Evolutionary conservation across 2,329 filamentous ascomycete species (phyloP), one percentile per base, ranked within the genome.

Genomic region (Fusarium tupiense): DNA sequence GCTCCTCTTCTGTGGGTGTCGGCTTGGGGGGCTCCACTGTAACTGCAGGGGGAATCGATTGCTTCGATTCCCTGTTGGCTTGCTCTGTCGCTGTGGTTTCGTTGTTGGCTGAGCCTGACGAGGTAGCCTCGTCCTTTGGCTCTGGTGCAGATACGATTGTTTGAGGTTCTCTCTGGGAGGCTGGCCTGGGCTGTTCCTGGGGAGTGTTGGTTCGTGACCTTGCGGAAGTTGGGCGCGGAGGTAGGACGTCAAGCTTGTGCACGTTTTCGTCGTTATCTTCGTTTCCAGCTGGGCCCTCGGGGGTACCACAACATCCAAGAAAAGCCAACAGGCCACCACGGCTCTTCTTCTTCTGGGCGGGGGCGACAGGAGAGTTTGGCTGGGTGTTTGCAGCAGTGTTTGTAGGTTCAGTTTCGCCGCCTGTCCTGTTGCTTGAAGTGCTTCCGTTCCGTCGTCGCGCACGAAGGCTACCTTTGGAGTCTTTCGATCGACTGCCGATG

Each of bases 361-460:
- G 85, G 59, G 84, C 83, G 14, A 82, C 84, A 37, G 88, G 87
- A 40, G 88, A 88, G 78, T 84, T 87, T 46, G 87, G 87, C 77
- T 87, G 86, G 24, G 88, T 87, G 67, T 85, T 84, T 71, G 82
- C 85, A 40, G 85, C 82, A 10, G 86, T 86, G 76, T 84, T 86
- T 50, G 84, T 85, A 61, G 86, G 86, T 72, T 87, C 87, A 74
- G 86, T 88, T 79, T 85, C 87, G 77, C 85, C 85, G 78, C 86
- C 86, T 72, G 88, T 89, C 79, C 88, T 86, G 83, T 90, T 91
- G 84, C 91, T 93, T 76, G 89, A 90, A 71, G 89, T 87, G 83
- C 91, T 94, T 77, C 90, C 90, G 83, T 92, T 92, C 78, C 90
- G 87, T 78, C 89, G 88, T 74, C 88, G 86, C 71, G 88, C 90